Percentiles rank a stretch among this genome's conserved stretches.
These are phyloP conservation scores for Cicer pinnatifidum DNA, from an alignment of 306 rosid species.

Conservation along the genomic window DNA sequence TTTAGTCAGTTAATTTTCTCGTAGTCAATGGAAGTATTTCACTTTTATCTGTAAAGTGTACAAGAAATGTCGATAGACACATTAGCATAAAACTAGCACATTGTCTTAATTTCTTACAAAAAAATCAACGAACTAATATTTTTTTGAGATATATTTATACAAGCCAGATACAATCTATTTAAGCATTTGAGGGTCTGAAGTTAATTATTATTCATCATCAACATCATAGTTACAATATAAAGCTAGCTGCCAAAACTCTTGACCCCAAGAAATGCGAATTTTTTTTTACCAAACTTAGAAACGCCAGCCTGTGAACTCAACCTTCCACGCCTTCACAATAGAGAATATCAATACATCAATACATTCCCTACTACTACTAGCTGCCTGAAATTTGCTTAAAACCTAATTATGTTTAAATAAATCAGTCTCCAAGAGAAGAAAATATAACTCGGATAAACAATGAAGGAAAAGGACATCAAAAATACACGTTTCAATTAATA, in stretches of 20 bases:
- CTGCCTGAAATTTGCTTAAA: conserved; percentile 23
- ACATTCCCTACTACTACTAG: not conserved
- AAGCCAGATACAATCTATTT: not conserved
- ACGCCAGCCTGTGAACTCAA: not conserved
- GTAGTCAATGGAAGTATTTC: no score
- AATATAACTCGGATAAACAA: conserved; percentile 34
- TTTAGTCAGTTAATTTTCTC: not conserved
- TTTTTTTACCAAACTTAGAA: not conserved
- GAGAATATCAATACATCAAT: conserved; percentile 14
- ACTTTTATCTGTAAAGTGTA: no score
- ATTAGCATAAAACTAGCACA: no score
- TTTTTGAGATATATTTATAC: no score
- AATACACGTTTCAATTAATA: conserved; percentile 41
- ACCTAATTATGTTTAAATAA: conserved; percentile 27
- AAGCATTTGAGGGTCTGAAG: not conserved
- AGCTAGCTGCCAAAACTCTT: not conserved
- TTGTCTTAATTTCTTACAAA: no score
- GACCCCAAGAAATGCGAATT: not conserved
- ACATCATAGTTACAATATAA: not conserved
- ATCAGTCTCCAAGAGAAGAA: conserved; percentile 33
- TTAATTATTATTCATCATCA: not conserved
- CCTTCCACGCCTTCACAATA: conserved; percentile 6
- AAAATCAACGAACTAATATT: no score
- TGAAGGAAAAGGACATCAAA: conserved; percentile 32
- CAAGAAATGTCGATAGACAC: no score